Conservation (phyloP, 345 rosid species). For the Nasturtium officinale region DNA sequence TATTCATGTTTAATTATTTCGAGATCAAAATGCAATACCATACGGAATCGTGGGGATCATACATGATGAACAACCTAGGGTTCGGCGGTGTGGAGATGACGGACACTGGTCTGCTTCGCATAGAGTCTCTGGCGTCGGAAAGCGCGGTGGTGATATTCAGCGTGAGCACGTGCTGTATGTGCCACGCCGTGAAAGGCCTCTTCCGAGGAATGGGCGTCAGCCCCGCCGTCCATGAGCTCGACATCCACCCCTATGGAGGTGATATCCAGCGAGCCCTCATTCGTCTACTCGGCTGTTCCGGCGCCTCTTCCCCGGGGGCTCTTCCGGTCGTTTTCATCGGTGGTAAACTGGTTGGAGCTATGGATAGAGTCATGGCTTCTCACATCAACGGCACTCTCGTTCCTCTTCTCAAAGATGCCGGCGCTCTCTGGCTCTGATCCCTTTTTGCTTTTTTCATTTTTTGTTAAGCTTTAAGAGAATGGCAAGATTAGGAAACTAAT, state of each 20-base stretch:
- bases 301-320: constrained; percentile 50
- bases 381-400: constrained; percentile 93
- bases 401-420: constrained; percentile 90
- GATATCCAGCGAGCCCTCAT: constrained; percentile 72
- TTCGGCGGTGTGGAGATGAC: constrained; percentile 12
- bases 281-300: constrained; percentile 57
- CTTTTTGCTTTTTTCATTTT: background rate
- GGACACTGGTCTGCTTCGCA: constrained; percentile 55
- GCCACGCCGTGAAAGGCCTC: constrained; percentile 83
- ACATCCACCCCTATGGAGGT: constrained; percentile 70
- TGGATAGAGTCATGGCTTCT: constrained; percentile 93
- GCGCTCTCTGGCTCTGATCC: constrained; percentile 85
- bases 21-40: constrained; percentile 55
- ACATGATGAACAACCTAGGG: constrained; percentile 43
- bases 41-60: constrained; percentile 58
- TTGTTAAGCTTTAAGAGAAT: too few relatives aligned
- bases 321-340: constrained; percentile 94
- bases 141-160: constrained; percentile 92
- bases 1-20: too few relatives aligned
- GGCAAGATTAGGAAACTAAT: constrained; percentile 24
- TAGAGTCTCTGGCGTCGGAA: constrained; percentile 74
- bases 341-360: constrained; percentile 85
- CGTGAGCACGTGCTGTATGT: constrained; percentile 94
- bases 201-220: constrained; percentile 93
- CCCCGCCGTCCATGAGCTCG: constrained; percentile 88